Evolutionary conservation across 805 yeast genomes (phyloP).

Genomic region (Metschnikowia kunwiensis): DNA sequence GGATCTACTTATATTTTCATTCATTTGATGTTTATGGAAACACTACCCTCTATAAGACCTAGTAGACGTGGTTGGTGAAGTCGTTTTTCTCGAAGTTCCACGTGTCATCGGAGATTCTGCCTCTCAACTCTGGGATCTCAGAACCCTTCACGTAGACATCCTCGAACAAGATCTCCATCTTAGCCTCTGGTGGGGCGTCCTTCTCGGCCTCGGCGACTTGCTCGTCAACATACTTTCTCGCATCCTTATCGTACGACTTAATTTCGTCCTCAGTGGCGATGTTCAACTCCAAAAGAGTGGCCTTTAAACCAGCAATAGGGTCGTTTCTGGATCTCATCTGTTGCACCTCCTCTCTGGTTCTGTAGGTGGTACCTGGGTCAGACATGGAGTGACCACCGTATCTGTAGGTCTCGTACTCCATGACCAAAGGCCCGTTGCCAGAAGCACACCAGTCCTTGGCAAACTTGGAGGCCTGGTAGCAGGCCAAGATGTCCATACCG

Average conservation of each 20-base stretch:
- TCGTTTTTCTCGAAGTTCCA: constrained; percentile 68
- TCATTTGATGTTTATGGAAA: constrained; percentile 1
- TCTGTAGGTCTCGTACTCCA: constrained; percentile 98
- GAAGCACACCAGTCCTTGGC: constrained; percentile 94
- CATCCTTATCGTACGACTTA: constrained; percentile 91
- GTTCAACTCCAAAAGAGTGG: constrained; percentile 72
- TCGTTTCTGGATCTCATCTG: constrained; percentile 98
- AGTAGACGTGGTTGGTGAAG: constrained; percentile 46
- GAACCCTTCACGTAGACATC: constrained; percentile 95
- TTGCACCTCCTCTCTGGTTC: constrained; percentile 99
- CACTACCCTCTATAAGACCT: constrained; percentile 14
- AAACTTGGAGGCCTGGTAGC: constrained; percentile 92
- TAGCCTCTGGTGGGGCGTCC: constrained; percentile 93
- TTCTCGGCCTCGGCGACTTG: constrained; percentile 93
- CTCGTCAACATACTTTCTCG: constrained; percentile 92
- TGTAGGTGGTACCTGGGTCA: constrained; percentile 99
- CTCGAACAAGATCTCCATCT: constrained; percentile 90
- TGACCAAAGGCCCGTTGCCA: constrained; percentile 93
- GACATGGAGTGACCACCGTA: constrained; percentile 99
- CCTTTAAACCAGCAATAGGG: constrained; percentile 95
- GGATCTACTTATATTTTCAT: too few relatives aligned
- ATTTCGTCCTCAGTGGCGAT: constrained; percentile 94
- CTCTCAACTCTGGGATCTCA: constrained; percentile 90
- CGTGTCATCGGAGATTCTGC: constrained; percentile 93
- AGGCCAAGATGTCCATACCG: constrained; percentile 97